These are phyloP conservation scores for Cyclotella distinguenda DNA, from an alignment of 108 stramenopile genomes.

Conservation along the genomic window DNA sequence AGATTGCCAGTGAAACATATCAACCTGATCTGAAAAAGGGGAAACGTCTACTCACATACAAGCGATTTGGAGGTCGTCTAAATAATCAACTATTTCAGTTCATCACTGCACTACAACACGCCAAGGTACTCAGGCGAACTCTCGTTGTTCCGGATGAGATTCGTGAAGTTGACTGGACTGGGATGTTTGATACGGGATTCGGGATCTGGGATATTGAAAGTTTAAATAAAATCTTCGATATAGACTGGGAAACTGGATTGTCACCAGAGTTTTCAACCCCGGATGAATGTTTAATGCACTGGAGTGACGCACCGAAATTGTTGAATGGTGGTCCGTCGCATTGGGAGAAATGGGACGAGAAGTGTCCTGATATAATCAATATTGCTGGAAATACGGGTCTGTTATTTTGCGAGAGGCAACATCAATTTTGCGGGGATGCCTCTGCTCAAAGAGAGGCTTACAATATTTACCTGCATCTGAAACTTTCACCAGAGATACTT, in stretches of 20 bases:
- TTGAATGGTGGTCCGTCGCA: slow-evolving; percentile 29
- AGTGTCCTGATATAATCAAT: slow-evolving; percentile 45
- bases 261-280: slow-evolving; percentile 23
- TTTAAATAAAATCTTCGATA: slow-evolving; percentile 36
- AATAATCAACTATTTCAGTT: slow-evolving; percentile 53
- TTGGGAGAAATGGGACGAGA: slow-evolving; percentile 42
- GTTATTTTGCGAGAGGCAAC: slow-evolving; percentile 44
- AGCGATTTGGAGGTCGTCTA: slow-evolving; percentile 43
- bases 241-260: slow-evolving; percentile 39
- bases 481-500: slow-evolving; percentile 28
- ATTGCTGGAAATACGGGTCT: slow-evolving; percentile 42
- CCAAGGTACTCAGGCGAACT: slow-evolving; percentile 43
- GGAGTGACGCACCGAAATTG: slow-evolving; percentile 21
- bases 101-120: slow-evolving; percentile 46
- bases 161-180: slow-evolving; percentile 47
- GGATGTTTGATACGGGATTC: slow-evolving; percentile 39
- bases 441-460: slow-evolving; percentile 41
- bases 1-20: slow-evolving; percentile 28
- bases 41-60: slow-evolving; percentile 41
- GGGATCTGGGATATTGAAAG: slow-evolving; percentile 42
- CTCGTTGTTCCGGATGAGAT: slow-evolving; percentile 46
- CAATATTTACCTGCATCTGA: slow-evolving; percentile 33
- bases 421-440: slow-evolving; percentile 47
- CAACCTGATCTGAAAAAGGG: slow-evolving; percentile 27
- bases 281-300: slow-evolving; percentile 32